Conservation (phyloP, 192 early-diverging fungal species). For the Podila epigama region DNA sequence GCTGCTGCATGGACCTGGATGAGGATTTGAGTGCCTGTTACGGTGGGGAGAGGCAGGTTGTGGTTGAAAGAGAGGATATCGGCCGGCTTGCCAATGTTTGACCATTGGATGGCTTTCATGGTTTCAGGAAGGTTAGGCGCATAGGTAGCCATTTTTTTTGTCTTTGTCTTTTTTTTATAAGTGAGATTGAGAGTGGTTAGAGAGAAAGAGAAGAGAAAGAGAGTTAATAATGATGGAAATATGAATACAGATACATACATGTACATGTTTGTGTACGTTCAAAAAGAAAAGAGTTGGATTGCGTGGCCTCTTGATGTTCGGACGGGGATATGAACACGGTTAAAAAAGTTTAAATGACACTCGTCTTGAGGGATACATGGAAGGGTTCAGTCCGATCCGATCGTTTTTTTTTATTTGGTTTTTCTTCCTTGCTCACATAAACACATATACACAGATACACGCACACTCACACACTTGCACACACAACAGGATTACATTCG, state of each 20-base stretch:
- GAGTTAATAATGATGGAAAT: neutral
- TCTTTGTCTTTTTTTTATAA: too few relatives aligned
- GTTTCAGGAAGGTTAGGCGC: slow-evolving; percentile 14
- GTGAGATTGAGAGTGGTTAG: neutral
- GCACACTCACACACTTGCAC: neutral
- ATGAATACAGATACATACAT: neutral
- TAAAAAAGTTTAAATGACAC: too few relatives aligned
- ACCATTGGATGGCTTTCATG: slow-evolving; percentile 25
- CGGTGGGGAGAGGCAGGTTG: slow-evolving; percentile 4
- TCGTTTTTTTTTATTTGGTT: neutral
- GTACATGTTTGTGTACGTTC: too few relatives aligned
- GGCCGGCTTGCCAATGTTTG: neutral
- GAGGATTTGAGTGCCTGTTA: slow-evolving; percentile 22
- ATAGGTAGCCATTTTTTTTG: slow-evolving; percentile 12
- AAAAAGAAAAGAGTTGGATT: neutral
- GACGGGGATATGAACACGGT: too few relatives aligned
- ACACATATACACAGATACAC: neutral
- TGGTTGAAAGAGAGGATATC: slow-evolving; percentile 22
- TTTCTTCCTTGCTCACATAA: neutral
- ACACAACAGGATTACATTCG: too few relatives aligned
- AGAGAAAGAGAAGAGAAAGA: neutral
- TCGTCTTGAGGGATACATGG: neutral
- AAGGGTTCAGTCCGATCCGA: neutral
- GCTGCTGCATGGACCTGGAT: slow-evolving; percentile 46
- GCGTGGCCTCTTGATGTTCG: too few relatives aligned